Evolutionary conservation across 2,329 filamentous ascomycete species (phyloP).

Genomic region (Apiospora hydei): DNA sequence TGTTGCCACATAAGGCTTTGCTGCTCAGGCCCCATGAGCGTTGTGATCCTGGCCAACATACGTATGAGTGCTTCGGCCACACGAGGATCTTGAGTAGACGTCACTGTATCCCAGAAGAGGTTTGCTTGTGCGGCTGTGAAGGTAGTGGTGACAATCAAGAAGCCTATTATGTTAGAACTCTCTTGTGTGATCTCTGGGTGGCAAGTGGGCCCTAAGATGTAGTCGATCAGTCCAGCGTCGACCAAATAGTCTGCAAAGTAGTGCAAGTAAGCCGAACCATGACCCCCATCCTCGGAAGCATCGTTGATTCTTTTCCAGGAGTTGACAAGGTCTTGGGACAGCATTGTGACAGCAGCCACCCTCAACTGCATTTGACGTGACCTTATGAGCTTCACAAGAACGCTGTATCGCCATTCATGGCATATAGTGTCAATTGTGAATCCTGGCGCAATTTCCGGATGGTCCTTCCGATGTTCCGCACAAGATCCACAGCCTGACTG

Average conservation of each 20-base stretch:
- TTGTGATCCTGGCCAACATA: slow-evolving; percentile 62
- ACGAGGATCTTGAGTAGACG: slow-evolving; percentile 81
- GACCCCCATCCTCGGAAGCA: slow-evolving; percentile 40
- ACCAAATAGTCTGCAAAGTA: slow-evolving; percentile 76
- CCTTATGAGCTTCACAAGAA: slow-evolving; percentile 75
- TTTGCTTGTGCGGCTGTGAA: slow-evolving; percentile 79
- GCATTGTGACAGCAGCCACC: slow-evolving; percentile 76
- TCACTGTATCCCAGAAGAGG: slow-evolving; percentile 83
- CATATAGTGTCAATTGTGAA: slow-evolving; percentile 59
- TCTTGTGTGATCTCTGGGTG: slow-evolving; percentile 88
- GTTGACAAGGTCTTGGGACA: slow-evolving; percentile 74
- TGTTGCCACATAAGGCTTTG: slow-evolving; percentile 76
- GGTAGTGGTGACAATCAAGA: slow-evolving; percentile 79
- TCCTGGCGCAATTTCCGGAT: slow-evolving; percentile 48
- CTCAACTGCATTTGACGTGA: slow-evolving; percentile 92
- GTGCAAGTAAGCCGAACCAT: slow-evolving; percentile 56
- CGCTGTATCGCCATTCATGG: slow-evolving; percentile 73
- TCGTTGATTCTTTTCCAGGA: slow-evolving; percentile 69
- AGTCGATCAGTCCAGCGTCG: slow-evolving; percentile 77
- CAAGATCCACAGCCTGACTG: slow-evolving; percentile 43
- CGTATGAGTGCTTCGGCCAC: slow-evolving; percentile 81
- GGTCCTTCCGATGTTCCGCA: slow-evolving; percentile 43
- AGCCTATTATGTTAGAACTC: slow-evolving; percentile 84
- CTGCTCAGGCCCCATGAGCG: slow-evolving; percentile 55
- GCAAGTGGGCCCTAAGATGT: slow-evolving; percentile 88